Conservation (phyloP, 768 basidiomycete species). For the Suillus brevipes region DNA sequence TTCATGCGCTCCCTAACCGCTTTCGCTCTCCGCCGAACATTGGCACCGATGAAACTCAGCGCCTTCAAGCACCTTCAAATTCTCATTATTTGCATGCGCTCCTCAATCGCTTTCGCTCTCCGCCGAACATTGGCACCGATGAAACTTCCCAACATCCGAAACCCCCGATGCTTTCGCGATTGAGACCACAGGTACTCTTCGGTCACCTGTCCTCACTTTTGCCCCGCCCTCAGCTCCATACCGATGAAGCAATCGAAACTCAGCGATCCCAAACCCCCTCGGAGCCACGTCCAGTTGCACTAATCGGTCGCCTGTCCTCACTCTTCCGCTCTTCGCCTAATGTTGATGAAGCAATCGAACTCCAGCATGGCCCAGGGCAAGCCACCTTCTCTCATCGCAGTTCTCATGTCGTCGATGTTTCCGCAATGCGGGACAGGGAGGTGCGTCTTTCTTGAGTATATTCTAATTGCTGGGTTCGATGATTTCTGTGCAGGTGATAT, state of each 20-base stretch:
- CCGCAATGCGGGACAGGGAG: neutral
- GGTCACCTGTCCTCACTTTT: neutral
- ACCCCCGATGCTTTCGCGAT: too few relatives aligned
- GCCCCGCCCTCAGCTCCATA: neutral
- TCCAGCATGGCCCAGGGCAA: neutral
- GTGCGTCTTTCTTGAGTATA: neutral
- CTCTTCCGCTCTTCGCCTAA: neutral
- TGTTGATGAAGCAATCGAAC: neutral
- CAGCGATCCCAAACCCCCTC: neutral
- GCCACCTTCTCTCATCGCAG: neutral
- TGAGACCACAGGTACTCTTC: too few relatives aligned
- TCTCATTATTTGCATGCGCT: too few relatives aligned
- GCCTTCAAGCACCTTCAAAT: too few relatives aligned
- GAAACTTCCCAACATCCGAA: too few relatives aligned
- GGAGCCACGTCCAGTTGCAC: neutral
- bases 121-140: too few relatives aligned
- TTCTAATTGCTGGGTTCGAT: neutral
- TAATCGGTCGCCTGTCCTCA: neutral
- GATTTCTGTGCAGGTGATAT: too few relatives aligned
- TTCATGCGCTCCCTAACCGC: neutral
- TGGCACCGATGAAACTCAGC: too few relatives aligned
- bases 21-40: neutral
- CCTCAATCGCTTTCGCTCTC: too few relatives aligned
- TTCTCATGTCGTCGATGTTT: neutral
- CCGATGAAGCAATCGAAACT: too few relatives aligned